Evolutionary conservation across 1,139 yeast species (phyloP), one percentile per base, ranked within the genome.

Genomic region (Hansenula lynferdii): DNA sequence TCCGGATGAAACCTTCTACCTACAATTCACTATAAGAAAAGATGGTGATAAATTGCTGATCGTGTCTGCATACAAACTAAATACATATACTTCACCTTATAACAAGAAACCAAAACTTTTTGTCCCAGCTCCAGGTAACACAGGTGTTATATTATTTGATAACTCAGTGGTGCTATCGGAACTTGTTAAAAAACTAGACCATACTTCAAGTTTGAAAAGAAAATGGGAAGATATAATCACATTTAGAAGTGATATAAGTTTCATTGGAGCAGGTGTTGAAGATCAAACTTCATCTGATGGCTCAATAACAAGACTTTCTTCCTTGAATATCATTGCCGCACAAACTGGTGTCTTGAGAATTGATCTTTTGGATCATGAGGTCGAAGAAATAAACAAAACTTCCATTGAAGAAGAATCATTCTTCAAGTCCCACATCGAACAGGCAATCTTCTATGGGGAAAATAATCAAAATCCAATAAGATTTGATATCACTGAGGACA

Each of bases 181-280:
- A 49, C 68, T 84, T 21, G 65, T 75, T 21, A 70, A 76, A 16
- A 64, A 64, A 28, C 62, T 67, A 37, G 73, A 75, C 49, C 69
- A 72, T 46, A 51, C 53, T 26, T 60, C 54, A 38, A 54, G 57
- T 14, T 44, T 65, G 20, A 68, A 66, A 37, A 75, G 81, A 21
- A 70, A 81, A 53, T 85, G 95, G 95, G 95, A 87, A 58, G 96
- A 87, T 53, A 67, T 75, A 8, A 66, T 87, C 16, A 66, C 71
- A 14, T 72, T 87, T 45, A 75, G 74, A 42, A 49, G 70, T 2
- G 68, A 71, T 14, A 72, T 81, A 3, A 63, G 69, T 1, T 65
- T 86, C 14, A 63, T 83, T 24, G 92, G 92, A 0, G 65, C 67
- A 42, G 89, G 87, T 1, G 66, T 65, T 44, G 85, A 78, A 57